These are phyloP conservation scores for Osmanthus fragrans DNA, from an alignment of 257 asterid genomes.

Conservation along the genomic window DNA sequence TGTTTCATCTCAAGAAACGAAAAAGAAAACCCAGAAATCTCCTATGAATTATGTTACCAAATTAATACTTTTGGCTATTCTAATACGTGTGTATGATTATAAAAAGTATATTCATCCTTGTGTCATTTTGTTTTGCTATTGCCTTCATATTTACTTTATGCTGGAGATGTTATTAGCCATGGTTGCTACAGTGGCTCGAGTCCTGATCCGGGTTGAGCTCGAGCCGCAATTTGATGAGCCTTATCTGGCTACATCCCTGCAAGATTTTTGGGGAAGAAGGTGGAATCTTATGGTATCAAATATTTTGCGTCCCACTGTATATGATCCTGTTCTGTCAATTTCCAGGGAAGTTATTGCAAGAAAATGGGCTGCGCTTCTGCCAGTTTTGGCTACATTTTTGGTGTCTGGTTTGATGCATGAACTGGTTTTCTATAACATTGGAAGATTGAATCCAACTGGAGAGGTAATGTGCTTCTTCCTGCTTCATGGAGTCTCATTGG, in stretches of 20 bases:
- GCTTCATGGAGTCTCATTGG: slow-evolving; percentile 43
- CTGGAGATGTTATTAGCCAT: slow-evolving; percentile 43
- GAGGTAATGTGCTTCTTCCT: slow-evolving; percentile 42
- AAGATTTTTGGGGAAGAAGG: slow-evolving; percentile 67
- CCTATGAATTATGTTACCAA: slow-evolving; percentile 26
- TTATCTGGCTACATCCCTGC: slow-evolving; percentile 49
- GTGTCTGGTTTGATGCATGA: slow-evolving; percentile 76
- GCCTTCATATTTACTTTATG: slow-evolving; percentile 42
- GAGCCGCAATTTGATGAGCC: slow-evolving; percentile 57
- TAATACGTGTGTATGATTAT: slow-evolving; percentile 25
- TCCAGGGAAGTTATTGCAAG: background rate
- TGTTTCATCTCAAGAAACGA: background rate
- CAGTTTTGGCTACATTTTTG: slow-evolving; percentile 39
- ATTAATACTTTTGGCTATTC: slow-evolving; percentile 18
- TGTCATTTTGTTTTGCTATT: slow-evolving; percentile 28
- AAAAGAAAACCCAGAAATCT: slow-evolving; percentile 17
- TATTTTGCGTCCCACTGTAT: slow-evolving; percentile 39
- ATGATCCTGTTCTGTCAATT: slow-evolving; percentile 27
- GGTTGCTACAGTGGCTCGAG: slow-evolving; percentile 22
- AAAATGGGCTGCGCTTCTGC: slow-evolving; percentile 31
- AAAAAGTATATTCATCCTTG: slow-evolving; percentile 29
- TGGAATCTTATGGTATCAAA: slow-evolving; percentile 63
- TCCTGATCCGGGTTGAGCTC: slow-evolving; percentile 29
- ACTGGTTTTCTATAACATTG: slow-evolving; percentile 47
- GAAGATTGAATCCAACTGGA: slow-evolving; percentile 47